Evolutionary conservation across 441 rosid genomes (phyloP), one percentile per base, ranked within the genome.

Genomic region (Flueggea neowawraea): DNA sequence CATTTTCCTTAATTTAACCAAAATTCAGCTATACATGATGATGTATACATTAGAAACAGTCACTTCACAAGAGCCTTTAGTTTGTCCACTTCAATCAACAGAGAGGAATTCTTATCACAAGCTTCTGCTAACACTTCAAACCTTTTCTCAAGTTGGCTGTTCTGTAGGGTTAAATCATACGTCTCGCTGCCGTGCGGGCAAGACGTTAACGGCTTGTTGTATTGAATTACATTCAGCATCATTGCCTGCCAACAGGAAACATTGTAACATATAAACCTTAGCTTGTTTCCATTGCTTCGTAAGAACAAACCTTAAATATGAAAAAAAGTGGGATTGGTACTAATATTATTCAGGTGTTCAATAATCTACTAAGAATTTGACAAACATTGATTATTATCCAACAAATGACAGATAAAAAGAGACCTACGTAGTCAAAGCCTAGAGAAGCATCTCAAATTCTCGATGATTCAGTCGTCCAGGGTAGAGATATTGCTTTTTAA

Each of bases 171-270:
- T 33, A 39, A 17, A 43, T 63, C 73, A 68, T 70, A 74, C 43
- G 36, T 60, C 64, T 59, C 80, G 31, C 28, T 2, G 2, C 28
- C 2, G 28, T 63, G 70, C 74, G 49, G 65, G 31, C 5, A 47
- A 22, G 70, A 54, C 57, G 59, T 53, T 6, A 62, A 33, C 32
- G 65, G 56, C 41, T 79, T 78, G 54, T 43, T 63, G 68, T 84
- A 82, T 48, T 41, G 61, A 59, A 93, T 43, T 6, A 93, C 80
- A 62, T 82, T 84, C 78, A 88, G 5, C 87, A 88, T 80, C 81
- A 90, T 80, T 72, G 80, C 84, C 96, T 90, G 84, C 48, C 12
- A 6, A 28, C 16, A n/a, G 28, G 28, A 22, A 22, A 22, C 28
- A 22, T 22, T 22, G 28, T 22, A n/a, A n/a, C n/a, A n/a, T 22